These are phyloP conservation scores for Amaranthus palmeri DNA, from an alignment of 148 eudicot genomes.

Conservation along the genomic window DNA sequence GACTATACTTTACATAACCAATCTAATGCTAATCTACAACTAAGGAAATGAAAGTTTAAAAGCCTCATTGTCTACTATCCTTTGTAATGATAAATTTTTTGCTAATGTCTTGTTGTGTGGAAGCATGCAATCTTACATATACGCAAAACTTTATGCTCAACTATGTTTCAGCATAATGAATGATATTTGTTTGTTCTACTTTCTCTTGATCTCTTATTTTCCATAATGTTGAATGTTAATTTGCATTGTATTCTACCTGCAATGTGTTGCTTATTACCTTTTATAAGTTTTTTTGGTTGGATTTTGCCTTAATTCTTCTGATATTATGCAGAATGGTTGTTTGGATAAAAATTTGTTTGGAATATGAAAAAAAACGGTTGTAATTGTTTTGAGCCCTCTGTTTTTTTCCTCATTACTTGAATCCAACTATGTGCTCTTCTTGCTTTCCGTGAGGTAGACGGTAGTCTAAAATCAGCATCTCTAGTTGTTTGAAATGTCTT, in stretches of 20 bases:
- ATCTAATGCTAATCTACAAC: too few relatives aligned
- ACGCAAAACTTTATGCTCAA: neutral
- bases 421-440: neutral
- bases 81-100: too few relatives aligned
- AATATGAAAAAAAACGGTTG: neutral
- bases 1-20: too few relatives aligned
- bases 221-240: neutral
- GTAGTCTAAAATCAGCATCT: neutral
- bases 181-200: neutral
- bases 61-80: neutral
- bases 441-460: neutral
- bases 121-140: neutral
- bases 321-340: too few relatives aligned
- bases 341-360: neutral
- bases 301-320: neutral
- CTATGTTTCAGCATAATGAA: neutral
- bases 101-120: neutral
- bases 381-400: neutral
- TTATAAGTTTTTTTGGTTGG: neutral
- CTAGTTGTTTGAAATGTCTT: neutral
- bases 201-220: neutral
- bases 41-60: too few relatives aligned
- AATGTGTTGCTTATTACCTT: neutral
- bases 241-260: neutral
- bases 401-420: neutral